These are phyloP conservation scores for Tulasnella sp. DNA, from an alignment of 768 basidiomycete species.

Conservation along the genomic window DNA sequence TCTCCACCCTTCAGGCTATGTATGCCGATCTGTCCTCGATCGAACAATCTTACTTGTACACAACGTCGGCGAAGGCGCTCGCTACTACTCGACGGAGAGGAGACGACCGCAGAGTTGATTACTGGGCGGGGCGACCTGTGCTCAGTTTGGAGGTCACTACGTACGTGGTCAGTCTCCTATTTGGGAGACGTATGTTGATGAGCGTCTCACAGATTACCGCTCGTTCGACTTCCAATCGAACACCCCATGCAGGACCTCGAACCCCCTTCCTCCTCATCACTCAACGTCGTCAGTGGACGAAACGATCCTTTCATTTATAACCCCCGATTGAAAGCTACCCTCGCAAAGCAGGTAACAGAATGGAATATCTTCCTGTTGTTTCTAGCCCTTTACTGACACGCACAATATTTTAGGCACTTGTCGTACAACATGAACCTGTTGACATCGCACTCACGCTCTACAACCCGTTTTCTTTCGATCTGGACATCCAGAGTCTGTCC, in stretches of 20 bases:
- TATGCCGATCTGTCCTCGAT: slow-evolving; percentile 52
- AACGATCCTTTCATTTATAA: slow-evolving; percentile 86
- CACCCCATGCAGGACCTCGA: slow-evolving; percentile 36
- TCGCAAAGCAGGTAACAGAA: slow-evolving; percentile 43
- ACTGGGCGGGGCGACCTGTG: slow-evolving; percentile 78
- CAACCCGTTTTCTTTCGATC: slow-evolving; percentile 86
- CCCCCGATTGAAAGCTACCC: slow-evolving; percentile 47
- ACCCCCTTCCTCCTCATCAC: slow-evolving; percentile 1
- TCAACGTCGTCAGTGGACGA: neutral
- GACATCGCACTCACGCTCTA: slow-evolving; percentile 77
- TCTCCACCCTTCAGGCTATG: slow-evolving; percentile 72
- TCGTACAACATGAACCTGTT: slow-evolving; percentile 72
- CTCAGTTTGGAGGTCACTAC: slow-evolving; percentile 65
- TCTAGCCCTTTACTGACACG: slow-evolving; percentile 8
- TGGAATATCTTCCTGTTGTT: slow-evolving; percentile 28
- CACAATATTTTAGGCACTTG: slow-evolving; percentile 35
- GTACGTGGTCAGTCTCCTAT: slow-evolving; percentile 34
- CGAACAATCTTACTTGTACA: slow-evolving; percentile 73
- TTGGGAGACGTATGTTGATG: slow-evolving; percentile 8
- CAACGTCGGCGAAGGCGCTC: slow-evolving; percentile 61
- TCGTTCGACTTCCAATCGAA: slow-evolving; percentile 60
- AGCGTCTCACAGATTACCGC: slow-evolving; percentile 42
- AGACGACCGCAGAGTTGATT: slow-evolving; percentile 55
- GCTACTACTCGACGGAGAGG: slow-evolving; percentile 68
- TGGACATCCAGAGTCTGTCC: slow-evolving; percentile 72